Percentiles rank a stretch among this genome's conserved stretches.
These are phyloP conservation scores for Boletus huronensis DNA, from an alignment of 768 basidiomycete genomes.

Conservation along the genomic window DNA sequence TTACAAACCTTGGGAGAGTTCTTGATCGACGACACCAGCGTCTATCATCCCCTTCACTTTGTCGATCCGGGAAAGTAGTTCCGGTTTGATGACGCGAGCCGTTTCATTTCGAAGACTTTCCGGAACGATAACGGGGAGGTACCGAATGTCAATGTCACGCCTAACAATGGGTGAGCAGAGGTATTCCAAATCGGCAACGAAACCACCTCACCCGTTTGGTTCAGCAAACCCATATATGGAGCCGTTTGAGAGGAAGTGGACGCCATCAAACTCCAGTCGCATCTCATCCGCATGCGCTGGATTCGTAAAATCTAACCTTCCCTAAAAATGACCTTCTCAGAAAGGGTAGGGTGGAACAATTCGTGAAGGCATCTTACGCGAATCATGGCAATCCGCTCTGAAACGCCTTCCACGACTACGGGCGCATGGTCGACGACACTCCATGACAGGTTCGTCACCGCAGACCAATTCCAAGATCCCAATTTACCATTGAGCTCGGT, in stretches of 20 bases:
- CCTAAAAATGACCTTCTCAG: constrained; percentile 39
- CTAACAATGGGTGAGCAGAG: constrained; percentile 30
- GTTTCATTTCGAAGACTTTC: constrained; percentile 53
- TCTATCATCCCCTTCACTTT: constrained; percentile 64
- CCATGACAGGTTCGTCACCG: constrained; percentile 57
- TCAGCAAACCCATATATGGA: constrained; percentile 75
- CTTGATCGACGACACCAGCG: constrained; percentile 57
- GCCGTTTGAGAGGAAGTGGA: constrained; percentile 72
- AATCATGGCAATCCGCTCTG: constrained; percentile 53
- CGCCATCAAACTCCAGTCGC: constrained; percentile 69
- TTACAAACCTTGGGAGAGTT: constrained; percentile 35
- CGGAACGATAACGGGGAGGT: constrained; percentile 66
- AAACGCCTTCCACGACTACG: constrained; percentile 34
- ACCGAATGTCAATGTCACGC: constrained; percentile 58
- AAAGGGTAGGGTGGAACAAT: neutral
- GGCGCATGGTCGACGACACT: constrained; percentile 63
- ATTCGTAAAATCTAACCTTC: constrained; percentile 66
- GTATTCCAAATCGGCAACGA: neutral
- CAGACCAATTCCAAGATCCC: constrained; percentile 71
- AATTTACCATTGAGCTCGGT: constrained; percentile 46
- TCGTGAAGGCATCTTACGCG: constrained; percentile 48
- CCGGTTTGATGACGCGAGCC: constrained; percentile 53
- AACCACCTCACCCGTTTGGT: constrained; percentile 49
- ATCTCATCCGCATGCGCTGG: constrained; percentile 51
- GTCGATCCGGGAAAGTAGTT: constrained; percentile 54